phyloP scores from a whole-genome alignment of 768 basidiomycete species.

The Porpolomopsis calyptriformis region DNA sequence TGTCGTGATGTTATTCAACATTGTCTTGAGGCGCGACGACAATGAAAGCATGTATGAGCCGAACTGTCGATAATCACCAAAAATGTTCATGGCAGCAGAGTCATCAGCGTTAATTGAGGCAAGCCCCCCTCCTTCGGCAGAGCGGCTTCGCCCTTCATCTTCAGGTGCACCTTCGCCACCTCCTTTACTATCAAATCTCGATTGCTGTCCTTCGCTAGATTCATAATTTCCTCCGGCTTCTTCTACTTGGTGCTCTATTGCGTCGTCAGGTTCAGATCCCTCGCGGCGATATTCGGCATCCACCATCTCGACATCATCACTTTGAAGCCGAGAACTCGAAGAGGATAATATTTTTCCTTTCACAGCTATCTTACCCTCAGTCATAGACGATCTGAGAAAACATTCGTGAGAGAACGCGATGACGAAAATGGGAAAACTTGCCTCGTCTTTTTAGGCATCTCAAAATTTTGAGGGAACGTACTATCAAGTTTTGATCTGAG shows the following conservation, averaged over 20 bases:
- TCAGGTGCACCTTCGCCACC: constrained; percentile 31
- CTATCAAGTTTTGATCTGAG: constrained; percentile 46
- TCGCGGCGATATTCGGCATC: constrained; percentile 50
- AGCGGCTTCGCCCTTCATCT: constrained; percentile 21
- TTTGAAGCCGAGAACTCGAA: constrained; percentile 46
- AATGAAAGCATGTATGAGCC: constrained; percentile 91
- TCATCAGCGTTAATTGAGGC: constrained; percentile 54
- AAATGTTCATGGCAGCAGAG: constrained; percentile 65
- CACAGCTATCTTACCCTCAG: constrained; percentile 49
- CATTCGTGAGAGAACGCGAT: constrained; percentile 5
- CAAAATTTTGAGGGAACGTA: constrained; percentile 29
- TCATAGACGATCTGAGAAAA: constrained; percentile 32
- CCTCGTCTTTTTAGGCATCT: constrained; percentile 75
- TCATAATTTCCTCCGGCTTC: constrained; percentile 35
- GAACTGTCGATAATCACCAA: constrained; percentile 78
- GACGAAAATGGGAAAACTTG: constrained; percentile 19
- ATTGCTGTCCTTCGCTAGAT: constrained; percentile 40
- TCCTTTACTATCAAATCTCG: constrained; percentile 35
- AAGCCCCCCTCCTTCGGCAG: constrained; percentile 31
- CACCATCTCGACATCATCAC: constrained; percentile 71
- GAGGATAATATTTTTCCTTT: constrained; percentile 48
- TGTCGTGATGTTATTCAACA: constrained; percentile 80
- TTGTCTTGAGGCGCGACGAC: constrained; percentile 77
- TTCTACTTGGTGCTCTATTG: constrained; percentile 29
- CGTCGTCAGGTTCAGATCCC: constrained; percentile 36